phyloP scores from a whole-genome alignment of 2,329 filamentous ascomycete genomes.

The Trichoderma sp. region DNA sequence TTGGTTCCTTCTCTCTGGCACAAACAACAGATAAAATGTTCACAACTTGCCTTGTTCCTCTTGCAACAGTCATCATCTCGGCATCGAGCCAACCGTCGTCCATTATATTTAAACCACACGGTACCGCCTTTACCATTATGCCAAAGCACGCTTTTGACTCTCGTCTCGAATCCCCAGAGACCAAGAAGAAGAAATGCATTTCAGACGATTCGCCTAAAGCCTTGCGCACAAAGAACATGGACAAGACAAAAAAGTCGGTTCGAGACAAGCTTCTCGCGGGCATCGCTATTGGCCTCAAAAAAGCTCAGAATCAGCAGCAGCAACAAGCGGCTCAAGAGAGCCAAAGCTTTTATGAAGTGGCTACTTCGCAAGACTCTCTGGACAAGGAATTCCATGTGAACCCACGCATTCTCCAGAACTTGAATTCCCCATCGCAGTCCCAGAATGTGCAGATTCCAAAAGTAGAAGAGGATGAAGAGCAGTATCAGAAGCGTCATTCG shows the following conservation, averaged over 20 bases:
- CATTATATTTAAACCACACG: neutral
- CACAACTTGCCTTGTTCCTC: neutral
- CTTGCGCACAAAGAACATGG: neutral
- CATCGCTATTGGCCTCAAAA: neutral
- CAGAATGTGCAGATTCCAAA: neutral
- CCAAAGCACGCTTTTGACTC: neutral
- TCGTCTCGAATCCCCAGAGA: neutral
- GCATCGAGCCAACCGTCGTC: neutral
- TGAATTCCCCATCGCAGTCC: neutral
- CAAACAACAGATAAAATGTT: neutral
- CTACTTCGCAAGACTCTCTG: neutral
- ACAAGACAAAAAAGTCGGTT: neutral
- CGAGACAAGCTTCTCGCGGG: slow-evolving; percentile 10
- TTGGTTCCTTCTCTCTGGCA: neutral
- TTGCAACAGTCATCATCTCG: neutral
- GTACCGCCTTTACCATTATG: neutral
- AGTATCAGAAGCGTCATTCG: neutral
- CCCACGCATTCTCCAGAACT: neutral
- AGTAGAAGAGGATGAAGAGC: neutral
- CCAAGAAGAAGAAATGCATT: neutral
- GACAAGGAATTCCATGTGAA: neutral
- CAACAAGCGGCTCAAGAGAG: neutral
- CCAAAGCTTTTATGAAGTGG: neutral
- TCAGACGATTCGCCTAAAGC: no score
- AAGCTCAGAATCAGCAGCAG: neutral